A percentile compares a stretch with the other conserved stretches of the same genome.
phyloP scores from a whole-genome alignment of 257 asterid species.

The Nemophila menziesii region DNA sequence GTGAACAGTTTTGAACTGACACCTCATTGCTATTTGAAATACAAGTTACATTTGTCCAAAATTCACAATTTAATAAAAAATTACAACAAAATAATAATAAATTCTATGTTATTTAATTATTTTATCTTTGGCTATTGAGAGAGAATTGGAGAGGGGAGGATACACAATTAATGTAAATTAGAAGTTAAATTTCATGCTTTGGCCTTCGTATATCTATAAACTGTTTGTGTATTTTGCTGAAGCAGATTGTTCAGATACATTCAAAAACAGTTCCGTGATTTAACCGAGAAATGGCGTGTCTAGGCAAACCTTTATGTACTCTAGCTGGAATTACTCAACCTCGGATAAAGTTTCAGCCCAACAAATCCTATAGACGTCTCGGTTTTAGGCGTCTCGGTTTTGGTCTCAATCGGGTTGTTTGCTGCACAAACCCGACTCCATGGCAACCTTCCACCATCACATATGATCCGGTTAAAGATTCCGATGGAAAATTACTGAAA shows the following conservation, averaged over 20 bases:
- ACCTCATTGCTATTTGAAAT: no score
- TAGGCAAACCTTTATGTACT: constrained; percentile 28
- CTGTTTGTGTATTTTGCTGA: neutral
- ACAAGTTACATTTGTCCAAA: no score
- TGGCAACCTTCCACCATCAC: constrained; percentile 69
- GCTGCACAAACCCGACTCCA: constrained; percentile 38
- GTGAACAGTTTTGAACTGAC: no score
- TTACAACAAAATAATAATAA: no score
- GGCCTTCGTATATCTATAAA: neutral
- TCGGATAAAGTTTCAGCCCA: constrained; percentile 15
- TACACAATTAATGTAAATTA: no score
- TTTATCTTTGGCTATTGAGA: no score
- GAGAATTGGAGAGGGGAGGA: no score
- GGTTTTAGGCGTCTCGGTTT: constrained; percentile 3
- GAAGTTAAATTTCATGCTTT: no score
- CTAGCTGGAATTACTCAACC: constrained; percentile 20
- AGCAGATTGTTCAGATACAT: constrained; percentile 24
- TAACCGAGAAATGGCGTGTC: constrained; percentile 36
- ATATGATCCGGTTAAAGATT: constrained; percentile 28
- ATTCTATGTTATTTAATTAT: no score
- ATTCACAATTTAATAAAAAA: no score
- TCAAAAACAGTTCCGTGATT: constrained; percentile 3
- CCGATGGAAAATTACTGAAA: constrained; percentile 27
- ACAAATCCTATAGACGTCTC: constrained; percentile 4
- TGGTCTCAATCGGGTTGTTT: no score